Evolutionary conservation across 2,329 filamentous ascomycete genomes (phyloP).

Genomic region (Aspergillus persii): DNA sequence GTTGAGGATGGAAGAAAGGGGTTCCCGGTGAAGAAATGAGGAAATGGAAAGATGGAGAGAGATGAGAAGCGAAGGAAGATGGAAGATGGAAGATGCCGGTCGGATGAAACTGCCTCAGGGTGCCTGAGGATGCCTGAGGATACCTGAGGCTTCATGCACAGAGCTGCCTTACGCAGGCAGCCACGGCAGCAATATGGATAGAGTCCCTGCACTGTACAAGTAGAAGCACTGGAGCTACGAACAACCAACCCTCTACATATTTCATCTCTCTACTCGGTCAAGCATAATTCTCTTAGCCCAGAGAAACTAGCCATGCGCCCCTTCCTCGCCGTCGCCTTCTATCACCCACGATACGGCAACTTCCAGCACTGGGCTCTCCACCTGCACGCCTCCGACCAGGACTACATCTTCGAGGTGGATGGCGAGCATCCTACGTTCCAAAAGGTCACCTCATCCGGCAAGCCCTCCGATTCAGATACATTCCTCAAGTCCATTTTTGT

Average conservation of each 20-base stretch:
- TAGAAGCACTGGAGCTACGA: no score
- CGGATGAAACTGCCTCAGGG: no score
- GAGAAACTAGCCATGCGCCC: background rate
- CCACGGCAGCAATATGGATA: no score
- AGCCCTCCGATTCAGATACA: slow-evolving; percentile 8
- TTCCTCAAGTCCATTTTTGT: slow-evolving; percentile 14
- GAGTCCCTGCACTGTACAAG: no score
- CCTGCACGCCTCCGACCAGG: slow-evolving; percentile 13
- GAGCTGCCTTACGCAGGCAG: background rate
- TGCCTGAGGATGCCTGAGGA: no score
- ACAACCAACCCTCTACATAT: background rate
- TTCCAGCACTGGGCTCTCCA: slow-evolving; percentile 24
- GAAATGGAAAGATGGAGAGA: no score
- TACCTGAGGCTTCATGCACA: background rate
- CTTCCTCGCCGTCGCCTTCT: slow-evolving; percentile 11
- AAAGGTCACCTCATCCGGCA: slow-evolving; percentile 8
- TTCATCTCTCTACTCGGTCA: background rate
- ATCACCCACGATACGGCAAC: slow-evolving; percentile 20
- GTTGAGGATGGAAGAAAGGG: no score
- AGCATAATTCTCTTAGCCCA: no score
- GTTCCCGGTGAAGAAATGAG: no score
- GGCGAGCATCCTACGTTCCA: slow-evolving; percentile 20
- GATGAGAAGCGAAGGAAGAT: no score
- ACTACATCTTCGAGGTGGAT: slow-evolving; percentile 22
- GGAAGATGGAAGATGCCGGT: no score